phyloP scores from a whole-genome alignment of 2,329 filamentous ascomycete species.

The Sarocladium kiliense region DNA sequence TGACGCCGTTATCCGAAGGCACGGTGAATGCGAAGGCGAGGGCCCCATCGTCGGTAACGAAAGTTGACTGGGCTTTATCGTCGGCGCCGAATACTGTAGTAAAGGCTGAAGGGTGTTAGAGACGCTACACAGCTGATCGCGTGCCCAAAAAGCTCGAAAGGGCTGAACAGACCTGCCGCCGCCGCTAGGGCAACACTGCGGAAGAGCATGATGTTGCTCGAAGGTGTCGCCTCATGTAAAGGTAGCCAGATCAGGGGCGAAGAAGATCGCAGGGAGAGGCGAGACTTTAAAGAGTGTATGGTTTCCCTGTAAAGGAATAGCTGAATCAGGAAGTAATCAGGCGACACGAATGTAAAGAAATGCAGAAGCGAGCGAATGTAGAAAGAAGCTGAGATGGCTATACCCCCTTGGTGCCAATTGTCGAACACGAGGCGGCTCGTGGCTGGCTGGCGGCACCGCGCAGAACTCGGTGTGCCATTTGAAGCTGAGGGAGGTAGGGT shows the following conservation, averaged over 20 bases:
- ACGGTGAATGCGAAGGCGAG: constrained; percentile 47
- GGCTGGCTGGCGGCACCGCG: background rate
- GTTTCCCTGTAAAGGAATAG: background rate
- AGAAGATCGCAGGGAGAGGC: background rate
- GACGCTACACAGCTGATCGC: no score
- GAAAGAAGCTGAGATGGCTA: background rate
- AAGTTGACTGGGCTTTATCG: constrained; percentile 32
- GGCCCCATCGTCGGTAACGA: constrained; percentile 36
- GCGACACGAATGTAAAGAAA: background rate
- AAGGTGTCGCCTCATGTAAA: background rate
- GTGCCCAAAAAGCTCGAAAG: background rate
- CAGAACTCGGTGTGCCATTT: background rate
- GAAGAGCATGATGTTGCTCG: constrained; percentile 7
- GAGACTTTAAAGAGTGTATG: background rate
- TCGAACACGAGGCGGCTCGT: constrained; percentile 6
- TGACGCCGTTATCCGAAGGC: constrained; percentile 37
- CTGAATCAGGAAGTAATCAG: no score
- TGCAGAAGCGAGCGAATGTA: background rate
- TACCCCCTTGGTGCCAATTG: constrained; percentile 1
- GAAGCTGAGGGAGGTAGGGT: background rate
- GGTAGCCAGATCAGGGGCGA: background rate
- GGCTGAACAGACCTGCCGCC: constrained; percentile 2
- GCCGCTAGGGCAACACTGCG: constrained; percentile 7
- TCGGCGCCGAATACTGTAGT: constrained; percentile 19
- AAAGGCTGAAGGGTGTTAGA: constrained; percentile 11